Percentiles rank a stretch among this genome's conserved stretches.
These are phyloP conservation scores for Eucalyptus camaldulensis DNA, from an alignment of 345 rosid species.

Conservation along the genomic window DNA sequence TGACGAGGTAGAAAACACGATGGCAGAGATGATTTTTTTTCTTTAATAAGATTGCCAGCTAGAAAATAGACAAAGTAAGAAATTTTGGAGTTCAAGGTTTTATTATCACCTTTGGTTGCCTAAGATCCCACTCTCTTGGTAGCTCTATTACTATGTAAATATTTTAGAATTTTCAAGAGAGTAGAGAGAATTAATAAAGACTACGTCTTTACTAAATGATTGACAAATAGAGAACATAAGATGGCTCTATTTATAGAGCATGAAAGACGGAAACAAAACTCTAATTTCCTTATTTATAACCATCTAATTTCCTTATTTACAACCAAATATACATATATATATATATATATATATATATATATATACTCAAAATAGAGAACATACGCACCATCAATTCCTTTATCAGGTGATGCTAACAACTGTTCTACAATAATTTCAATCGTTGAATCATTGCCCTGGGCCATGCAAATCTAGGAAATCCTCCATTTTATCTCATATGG, in stretches of 20 bases:
- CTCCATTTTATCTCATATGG: background rate
- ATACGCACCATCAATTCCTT: background rate
- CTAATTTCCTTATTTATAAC: background rate
- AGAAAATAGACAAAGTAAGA: background rate
- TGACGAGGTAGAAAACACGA: background rate
- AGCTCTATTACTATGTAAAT: background rate
- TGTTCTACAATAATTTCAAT: background rate
- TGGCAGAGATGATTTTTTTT: background rate
- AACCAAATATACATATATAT: background rate
- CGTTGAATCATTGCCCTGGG: background rate
- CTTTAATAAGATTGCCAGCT: background rate
- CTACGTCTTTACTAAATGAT: background rate
- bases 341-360: background rate
- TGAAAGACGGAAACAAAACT: background rate
- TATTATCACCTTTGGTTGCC: background rate
- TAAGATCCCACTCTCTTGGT: background rate
- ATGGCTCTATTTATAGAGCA: background rate
- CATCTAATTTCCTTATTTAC: background rate
- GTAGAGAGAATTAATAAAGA: background rate
- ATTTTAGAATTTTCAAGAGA: background rate
- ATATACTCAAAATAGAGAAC: background rate
- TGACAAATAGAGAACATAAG: background rate
- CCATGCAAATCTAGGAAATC: background rate
- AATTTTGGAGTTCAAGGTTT: background rate
- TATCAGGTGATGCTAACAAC: background rate